phyloP scores from a whole-genome alignment of 176 grass and related monocot species.

The Eragrostis curvula region DNA sequence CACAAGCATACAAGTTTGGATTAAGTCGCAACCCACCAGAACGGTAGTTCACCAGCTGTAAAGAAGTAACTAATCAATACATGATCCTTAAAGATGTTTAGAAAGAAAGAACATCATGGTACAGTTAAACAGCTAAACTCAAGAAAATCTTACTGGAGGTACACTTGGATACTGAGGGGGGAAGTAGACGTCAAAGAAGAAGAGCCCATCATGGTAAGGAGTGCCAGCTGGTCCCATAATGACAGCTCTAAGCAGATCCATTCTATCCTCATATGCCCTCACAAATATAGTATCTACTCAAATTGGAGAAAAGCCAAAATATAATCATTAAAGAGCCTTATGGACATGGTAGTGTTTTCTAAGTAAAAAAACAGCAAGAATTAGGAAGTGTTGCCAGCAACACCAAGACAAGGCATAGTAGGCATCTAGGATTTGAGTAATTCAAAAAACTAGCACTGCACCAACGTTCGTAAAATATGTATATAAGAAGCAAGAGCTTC shows the following conservation, averaged over 20 bases:
- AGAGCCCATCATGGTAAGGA: conserved; percentile 88
- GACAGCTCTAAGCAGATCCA: conserved; percentile 86
- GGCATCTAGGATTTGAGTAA: not conserved
- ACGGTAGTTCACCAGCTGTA: conserved; percentile 80
- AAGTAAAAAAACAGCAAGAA: not conserved
- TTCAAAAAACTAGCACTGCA: not conserved
- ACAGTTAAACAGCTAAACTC: conserved; percentile 7
- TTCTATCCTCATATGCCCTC: conserved; percentile 88
- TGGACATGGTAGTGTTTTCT: not conserved
- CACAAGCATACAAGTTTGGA: conserved; percentile 89
- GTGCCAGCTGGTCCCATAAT: conserved; percentile 91
- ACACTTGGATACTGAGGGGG: conserved; percentile 73
- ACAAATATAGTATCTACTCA: conserved; percentile 79
- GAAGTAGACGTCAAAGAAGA: conserved; percentile 95
- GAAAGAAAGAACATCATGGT: conserved; percentile 24
- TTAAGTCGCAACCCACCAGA: conserved; percentile 92
- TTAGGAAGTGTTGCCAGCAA: not conserved
- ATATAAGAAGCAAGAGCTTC: conserved; percentile 26
- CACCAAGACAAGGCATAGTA: not conserved
- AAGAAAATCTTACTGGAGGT: conserved; percentile 67
- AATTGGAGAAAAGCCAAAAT: conserved; percentile 34
- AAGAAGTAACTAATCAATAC: not conserved
- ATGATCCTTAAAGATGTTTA: conserved; percentile 6
- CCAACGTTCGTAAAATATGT: not conserved
- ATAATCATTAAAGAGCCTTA: conserved; percentile 33